Percentiles rank a stretch among this genome's conserved stretches.
Conservation (phyloP, 2,329 filamentous ascomycete genomes). For the Diplodia corticola region DNA sequence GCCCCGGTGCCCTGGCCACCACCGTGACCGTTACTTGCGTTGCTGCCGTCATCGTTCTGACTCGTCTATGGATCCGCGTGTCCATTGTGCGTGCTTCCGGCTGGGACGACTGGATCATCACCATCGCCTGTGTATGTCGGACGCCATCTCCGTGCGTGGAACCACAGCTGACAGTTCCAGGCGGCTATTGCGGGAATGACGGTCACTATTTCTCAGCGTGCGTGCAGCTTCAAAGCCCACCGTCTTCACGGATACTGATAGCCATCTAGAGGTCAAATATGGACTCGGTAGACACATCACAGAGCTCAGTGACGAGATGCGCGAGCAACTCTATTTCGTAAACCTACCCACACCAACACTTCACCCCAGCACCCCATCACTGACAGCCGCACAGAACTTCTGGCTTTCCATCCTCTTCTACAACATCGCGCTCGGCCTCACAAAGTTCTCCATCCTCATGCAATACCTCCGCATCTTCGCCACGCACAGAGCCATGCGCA, state of each 20-base stretch:
- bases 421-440: conserved; percentile 34
- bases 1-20: background rate
- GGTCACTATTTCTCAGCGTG: background rate
- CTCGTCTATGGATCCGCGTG: conserved; percentile 3
- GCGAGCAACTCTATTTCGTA: background rate
- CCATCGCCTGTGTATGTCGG: background rate
- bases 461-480: conserved; percentile 40
- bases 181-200: background rate
- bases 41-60: background rate
- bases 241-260: background rate
- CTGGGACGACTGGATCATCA: conserved; percentile 16
- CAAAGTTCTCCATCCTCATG: conserved; percentile 38
- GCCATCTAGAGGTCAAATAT: background rate
- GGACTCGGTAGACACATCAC: background rate
- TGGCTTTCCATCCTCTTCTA: conserved; percentile 37
- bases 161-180: background rate
- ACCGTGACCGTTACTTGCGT: background rate
- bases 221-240: background rate
- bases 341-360: background rate
- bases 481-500: conserved; percentile 28
- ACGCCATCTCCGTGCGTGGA: no score
- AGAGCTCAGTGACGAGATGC: background rate
- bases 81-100: background rate
- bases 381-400: conserved; percentile 25
- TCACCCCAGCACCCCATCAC: background rate